phyloP scores from a whole-genome alignment of 768 basidiomycete species.

The Dioszegia crocea region DNA sequence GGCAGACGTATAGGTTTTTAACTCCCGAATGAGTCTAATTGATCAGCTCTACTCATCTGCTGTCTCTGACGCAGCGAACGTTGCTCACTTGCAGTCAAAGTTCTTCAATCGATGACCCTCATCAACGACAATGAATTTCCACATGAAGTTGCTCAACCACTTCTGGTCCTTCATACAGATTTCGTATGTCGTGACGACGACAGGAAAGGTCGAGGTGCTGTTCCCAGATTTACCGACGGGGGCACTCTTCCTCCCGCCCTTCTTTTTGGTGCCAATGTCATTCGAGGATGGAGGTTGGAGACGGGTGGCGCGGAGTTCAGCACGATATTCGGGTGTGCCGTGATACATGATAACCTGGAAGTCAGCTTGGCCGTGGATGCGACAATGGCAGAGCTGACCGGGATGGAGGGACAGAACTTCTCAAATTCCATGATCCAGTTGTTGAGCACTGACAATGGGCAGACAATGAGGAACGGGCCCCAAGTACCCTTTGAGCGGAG shows the following conservation, averaged over 20 bases:
- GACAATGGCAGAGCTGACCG: slow-evolving; percentile 52
- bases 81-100: slow-evolving; percentile 66
- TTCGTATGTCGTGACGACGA: slow-evolving; percentile 88
- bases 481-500: slow-evolving; percentile 69
- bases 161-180: slow-evolving; percentile 79
- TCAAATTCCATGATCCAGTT: slow-evolving; percentile 84
- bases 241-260: slow-evolving; percentile 26
- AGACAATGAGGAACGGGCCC: slow-evolving; percentile 80
- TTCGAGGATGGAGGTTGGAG: slow-evolving; percentile 51
- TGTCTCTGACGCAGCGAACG: slow-evolving; percentile 10
- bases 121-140: slow-evolving; percentile 76
- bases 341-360: slow-evolving; percentile 78
- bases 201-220: slow-evolving; percentile 60
- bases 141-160: slow-evolving; percentile 61
- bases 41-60: not conserved
- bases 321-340: slow-evolving; percentile 74
- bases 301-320: slow-evolving; percentile 65
- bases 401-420: slow-evolving; percentile 68
- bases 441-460: slow-evolving; percentile 86
- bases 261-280: slow-evolving; percentile 28
- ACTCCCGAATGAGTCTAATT: slow-evolving; percentile 68
- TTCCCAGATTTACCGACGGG: slow-evolving; percentile 22
- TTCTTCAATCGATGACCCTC: slow-evolving; percentile 87
- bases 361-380: slow-evolving; percentile 2
- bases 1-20: slow-evolving; percentile 77